Conservation (phyloP, 2,329 filamentous ascomycete species). For the Fusarium nurragi region DNA sequence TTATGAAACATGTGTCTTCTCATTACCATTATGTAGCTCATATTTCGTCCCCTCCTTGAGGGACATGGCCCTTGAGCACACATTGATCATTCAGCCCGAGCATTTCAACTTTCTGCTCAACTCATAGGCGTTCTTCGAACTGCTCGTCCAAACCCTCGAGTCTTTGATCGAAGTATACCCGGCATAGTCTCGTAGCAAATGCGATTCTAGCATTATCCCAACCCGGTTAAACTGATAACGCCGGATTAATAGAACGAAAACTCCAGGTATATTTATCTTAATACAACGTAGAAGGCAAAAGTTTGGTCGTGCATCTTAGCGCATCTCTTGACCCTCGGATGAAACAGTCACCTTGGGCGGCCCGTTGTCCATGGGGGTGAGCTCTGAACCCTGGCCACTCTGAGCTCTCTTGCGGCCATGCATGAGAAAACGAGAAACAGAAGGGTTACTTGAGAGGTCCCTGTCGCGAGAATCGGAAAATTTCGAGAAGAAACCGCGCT, state of each 20-base stretch:
- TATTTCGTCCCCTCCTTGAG: conserved; percentile 25
- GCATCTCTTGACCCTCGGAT: conserved; percentile 43
- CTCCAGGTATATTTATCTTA: conserved; percentile 40
- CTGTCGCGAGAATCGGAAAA: conserved; percentile 71
- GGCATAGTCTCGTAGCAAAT: conserved; percentile 38
- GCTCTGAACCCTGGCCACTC: conserved; percentile 73
- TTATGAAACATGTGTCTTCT: conserved; percentile 30
- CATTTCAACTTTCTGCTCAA: neutral
- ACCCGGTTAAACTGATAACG: conserved; percentile 40
- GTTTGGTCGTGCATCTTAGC: conserved; percentile 22
- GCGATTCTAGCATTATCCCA: conserved; percentile 39
- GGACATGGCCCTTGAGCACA: conserved; percentile 16
- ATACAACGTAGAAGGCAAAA: conserved; percentile 40
- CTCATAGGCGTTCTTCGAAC: conserved; percentile 5
- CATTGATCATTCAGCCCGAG: conserved; percentile 2
- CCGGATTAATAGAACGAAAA: conserved; percentile 35
- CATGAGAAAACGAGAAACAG: conserved; percentile 70
- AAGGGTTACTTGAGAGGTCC: conserved; percentile 48
- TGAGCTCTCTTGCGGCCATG: conserved; percentile 76
- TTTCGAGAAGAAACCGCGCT: conserved; percentile 78
- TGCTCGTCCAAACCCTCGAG: conserved; percentile 21
- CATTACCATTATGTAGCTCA: conserved; percentile 43
- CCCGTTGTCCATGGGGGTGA: conserved; percentile 68
- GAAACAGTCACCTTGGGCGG: conserved; percentile 44
- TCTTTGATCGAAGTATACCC: conserved; percentile 26